Evolutionary conservation across 345 rosid species (phyloP), one percentile per base, ranked within the genome.

Genomic region (Eucalyptus cloeziana): DNA sequence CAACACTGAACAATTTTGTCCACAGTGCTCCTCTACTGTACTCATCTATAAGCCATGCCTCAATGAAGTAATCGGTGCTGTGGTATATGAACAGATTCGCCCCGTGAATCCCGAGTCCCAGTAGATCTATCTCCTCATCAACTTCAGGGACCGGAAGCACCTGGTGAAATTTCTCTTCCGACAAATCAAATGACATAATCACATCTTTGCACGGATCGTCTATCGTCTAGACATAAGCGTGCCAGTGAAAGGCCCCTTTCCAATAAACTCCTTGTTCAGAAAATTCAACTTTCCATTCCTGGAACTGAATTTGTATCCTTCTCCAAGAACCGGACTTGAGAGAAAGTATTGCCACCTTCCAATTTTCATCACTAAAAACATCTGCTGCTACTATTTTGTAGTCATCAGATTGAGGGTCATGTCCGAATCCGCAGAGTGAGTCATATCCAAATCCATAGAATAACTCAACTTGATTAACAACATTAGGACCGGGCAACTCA

Each of bases 401-500:
- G 64, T 58, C n/a, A 58, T 58, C n/a, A 58, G n/a, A 58, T 58
- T 4, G 14, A 25, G 64, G 5, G n/a, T 58, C 64, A 25, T 25
- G 25, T 25, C 64, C n/a, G 7, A 58, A 58, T 58, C n/a, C 14
- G 6, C 6, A 11, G n/a, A 58, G 4, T 58, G 27, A 58, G 2
- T 24, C 64, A 22, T 58, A 25, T 22, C 12, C 62, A 5, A 56
- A 56, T 52, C 24, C 22, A 52, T 3, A 52, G 22, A 52, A 52
- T 52, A 7, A 52, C 9, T 19, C 22, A 17, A 1, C 56, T 52
- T 7, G 22, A 52, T 52, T 50, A 50, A 50, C 7, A 14, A 14
- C 0, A 0, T 3, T 2, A 25, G 30, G 7, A 58, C 13, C 13
- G 64, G n/a, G n/a, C n/a, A 25, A 25, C 6, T 58, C 13, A 27